These are phyloP conservation scores for Lentinula boryana DNA, from an alignment of 768 basidiomycete species.

Conservation along the genomic window DNA sequence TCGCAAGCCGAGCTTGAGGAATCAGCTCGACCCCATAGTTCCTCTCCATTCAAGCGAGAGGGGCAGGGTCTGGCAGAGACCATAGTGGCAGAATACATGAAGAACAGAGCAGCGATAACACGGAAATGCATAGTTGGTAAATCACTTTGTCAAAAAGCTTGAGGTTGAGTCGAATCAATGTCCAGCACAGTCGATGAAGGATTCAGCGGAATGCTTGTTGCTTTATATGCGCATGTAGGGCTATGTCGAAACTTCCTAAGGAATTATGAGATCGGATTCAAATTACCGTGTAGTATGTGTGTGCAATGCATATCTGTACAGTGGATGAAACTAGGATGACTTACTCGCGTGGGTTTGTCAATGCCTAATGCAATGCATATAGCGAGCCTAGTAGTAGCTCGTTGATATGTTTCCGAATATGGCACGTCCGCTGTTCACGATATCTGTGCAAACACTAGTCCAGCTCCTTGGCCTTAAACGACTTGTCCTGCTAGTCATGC, in stretches of 20 bases:
- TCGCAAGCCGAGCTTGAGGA: not conserved
- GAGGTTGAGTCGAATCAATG: not conserved
- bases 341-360: not conserved
- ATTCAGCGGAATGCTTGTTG: not conserved
- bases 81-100: not conserved
- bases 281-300: not conserved
- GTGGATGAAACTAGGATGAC: not conserved
- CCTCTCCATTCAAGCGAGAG: not conserved
- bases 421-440: not conserved
- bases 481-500: no score
- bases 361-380: not conserved
- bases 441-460: no score
- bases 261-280: no score
- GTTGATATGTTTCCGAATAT: not conserved
- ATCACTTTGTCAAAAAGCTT: not conserved
- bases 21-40: not conserved
- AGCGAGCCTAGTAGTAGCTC: not conserved
- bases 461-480: no score
- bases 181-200: conserved; percentile 4
- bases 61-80: not conserved
- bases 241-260: not conserved
- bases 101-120: not conserved
- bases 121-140: not conserved
- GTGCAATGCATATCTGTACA: not conserved
- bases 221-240: not conserved